A percentile compares a stretch with the other conserved stretches of the same genome.
These are phyloP conservation scores for Fomitiporia mediterranea DNA, from an alignment of 1,284 basidiomycete species.

Conservation along the genomic window DNA sequence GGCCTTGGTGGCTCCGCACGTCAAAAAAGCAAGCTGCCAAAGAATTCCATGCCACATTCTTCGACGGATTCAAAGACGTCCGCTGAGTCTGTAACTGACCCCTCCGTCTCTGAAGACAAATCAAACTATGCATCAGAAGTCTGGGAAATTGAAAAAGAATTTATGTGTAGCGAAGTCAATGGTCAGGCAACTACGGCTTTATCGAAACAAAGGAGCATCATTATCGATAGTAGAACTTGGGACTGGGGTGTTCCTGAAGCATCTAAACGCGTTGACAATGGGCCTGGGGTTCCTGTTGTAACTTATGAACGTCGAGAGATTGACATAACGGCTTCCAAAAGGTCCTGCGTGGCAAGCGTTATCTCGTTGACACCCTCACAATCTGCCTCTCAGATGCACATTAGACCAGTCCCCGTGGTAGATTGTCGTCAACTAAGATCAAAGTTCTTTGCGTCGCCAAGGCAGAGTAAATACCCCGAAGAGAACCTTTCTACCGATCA, in stretches of 20 bases:
- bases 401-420: background rate
- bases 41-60: too few relatives aligned
- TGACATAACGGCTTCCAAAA: background rate
- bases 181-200: constrained; percentile 17
- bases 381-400: constrained; percentile 43
- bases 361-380: constrained; percentile 46
- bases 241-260: constrained; percentile 23
- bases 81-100: too few relatives aligned
- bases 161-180: constrained; percentile 23
- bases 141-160: constrained; percentile 63
- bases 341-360: background rate
- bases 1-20: too few relatives aligned
- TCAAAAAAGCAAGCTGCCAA: too few relatives aligned
- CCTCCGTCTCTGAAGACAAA: background rate
- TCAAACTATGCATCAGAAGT: constrained; percentile 41
- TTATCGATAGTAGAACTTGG: constrained; percentile 26
- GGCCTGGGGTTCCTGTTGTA: background rate
- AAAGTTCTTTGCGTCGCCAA: constrained; percentile 24
- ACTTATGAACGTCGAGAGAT: background rate
- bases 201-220: constrained; percentile 24
- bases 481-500: background rate
- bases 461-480: background rate
- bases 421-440: constrained; percentile 14
- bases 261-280: background rate
- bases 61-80: too few relatives aligned